Base-by-base conservation (phyloP, 257 asterid genomes). In the Oldenlandia corymbosa region DNA sequence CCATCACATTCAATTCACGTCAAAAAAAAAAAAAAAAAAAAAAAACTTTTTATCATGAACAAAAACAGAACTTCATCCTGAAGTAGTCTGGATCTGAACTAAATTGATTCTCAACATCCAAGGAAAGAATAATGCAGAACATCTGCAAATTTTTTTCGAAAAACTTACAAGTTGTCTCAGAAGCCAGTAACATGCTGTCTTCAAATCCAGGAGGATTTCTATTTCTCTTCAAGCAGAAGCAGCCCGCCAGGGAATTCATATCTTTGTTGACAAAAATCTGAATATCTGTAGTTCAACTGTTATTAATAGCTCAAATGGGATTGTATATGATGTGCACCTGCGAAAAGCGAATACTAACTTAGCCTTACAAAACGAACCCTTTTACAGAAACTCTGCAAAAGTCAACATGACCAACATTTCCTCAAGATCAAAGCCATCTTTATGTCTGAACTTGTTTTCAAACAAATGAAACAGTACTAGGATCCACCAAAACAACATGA, bases 161-260 rank as follows among this genome's bases (percentile, higher is more conserved):
- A 3, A 47, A 78, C 95, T 88, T 75, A 88, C 96, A 88, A 50
- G 79, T 71, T 60, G 96, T 88, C 79, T 82, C 83, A 58, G 95
- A 78, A 74, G 95, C 95, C 39, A 88, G 88, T 55, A 60, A 18
- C 3, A 65, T 73, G 57, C 71, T 85, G 18, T 78, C 75, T 51
- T 78, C 80, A 14, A 76, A 75, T 2, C 62, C 46, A 27, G 84
- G 70, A 21, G 73, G 55, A 5, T 36, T 51, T 56, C 70, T 76
- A 10, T 73, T 51, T 68, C 64, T 86, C 27, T 78, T 62, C 67
- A 71, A 71, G 75, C 92, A 69, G 71, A 88, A 84, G 46, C 80
- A 88, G 71, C 62, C 34, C 37, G 4, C 60, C 53, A 68, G 30
- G 55, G 67, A 68, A n/a, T 21, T 55, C 73, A 60, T 59, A 8